These are phyloP conservation scores for Lactifluus hygrophoroides DNA, from an alignment of 768 basidiomycete species.

Conservation along the genomic window DNA sequence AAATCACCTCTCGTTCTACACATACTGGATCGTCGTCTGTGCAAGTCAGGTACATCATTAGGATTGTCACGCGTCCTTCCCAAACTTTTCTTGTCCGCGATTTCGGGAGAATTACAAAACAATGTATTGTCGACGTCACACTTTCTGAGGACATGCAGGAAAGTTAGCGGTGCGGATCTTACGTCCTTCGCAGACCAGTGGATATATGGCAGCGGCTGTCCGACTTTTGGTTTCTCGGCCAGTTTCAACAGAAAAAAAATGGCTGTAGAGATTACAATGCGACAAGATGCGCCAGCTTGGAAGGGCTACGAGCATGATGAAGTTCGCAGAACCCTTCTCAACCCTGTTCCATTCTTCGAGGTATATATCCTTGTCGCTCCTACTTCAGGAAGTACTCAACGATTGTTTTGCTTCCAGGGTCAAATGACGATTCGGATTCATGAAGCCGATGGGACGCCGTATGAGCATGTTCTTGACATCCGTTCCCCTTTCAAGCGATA, in stretches of 20 bases:
- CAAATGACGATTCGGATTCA: conserved; percentile 99
- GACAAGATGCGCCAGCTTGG: conserved; percentile 78
- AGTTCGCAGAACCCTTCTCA: conserved; percentile 53
- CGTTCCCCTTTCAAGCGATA: conserved; percentile 83
- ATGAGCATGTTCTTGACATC: conserved; percentile 95
- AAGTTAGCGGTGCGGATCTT: conserved; percentile 86
- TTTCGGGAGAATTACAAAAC: conserved; percentile 81
- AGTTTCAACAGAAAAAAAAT: conserved; percentile 97
- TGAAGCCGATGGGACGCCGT: conserved; percentile 98
- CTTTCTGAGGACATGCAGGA: conserved; percentile 87
- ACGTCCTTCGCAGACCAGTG: conserved; percentile 95
- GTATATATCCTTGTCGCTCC: conserved; percentile 32
- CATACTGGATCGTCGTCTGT: conserved; percentile 87
- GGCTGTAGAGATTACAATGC: conserved; percentile 93
- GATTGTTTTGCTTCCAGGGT: conserved; percentile 41
- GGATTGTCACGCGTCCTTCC: conserved; percentile 92
- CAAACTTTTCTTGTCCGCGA: conserved; percentile 88
- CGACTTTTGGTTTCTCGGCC: conserved; percentile 80
- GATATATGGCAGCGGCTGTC: conserved; percentile 97
- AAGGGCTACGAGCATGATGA: conserved; percentile 58
- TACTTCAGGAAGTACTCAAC: not conserved
- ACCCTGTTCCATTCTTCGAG: conserved; percentile 87
- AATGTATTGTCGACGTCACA: conserved; percentile 83
- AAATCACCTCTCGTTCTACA: conserved; percentile 95
- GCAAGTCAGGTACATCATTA: conserved; percentile 91